Conservation (phyloP, 192 early-diverging fungal genomes). For the Coemansia sp. region DNA sequence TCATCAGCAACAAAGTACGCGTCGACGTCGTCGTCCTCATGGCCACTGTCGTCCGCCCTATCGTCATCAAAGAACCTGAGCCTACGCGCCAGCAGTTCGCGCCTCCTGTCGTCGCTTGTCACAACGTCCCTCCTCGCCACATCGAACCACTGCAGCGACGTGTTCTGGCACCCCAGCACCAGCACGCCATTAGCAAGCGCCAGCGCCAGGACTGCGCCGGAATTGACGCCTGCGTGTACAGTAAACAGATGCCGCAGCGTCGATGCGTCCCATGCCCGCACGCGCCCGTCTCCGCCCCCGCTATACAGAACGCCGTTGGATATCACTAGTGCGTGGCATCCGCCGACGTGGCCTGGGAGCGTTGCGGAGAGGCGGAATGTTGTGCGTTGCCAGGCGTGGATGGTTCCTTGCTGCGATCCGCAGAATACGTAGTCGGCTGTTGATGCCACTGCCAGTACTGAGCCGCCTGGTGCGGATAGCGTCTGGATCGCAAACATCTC, state of each 20-base stretch:
- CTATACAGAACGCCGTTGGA: constrained; percentile 21
- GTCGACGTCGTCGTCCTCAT: constrained; percentile 12
- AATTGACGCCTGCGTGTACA: constrained; percentile 66
- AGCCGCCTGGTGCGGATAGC: constrained; percentile 2
- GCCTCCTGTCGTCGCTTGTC: not conserved
- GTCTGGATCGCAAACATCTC: too few species aligned
- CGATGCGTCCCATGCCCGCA: constrained; percentile 67
- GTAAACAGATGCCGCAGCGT: constrained; percentile 60
- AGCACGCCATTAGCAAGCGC: constrained; percentile 63
- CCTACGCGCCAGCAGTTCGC: constrained; percentile 21
- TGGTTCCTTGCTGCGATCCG: constrained; percentile 63
- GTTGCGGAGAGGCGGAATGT: constrained; percentile 53
- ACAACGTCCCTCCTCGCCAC: constrained; percentile 16
- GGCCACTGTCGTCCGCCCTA: not conserved
- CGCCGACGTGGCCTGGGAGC: constrained; percentile 27
- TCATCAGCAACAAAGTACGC: constrained; percentile 59
- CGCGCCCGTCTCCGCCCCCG: constrained; percentile 64
- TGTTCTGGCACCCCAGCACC: constrained; percentile 75
- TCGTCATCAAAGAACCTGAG: constrained; percentile 36
- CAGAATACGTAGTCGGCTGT: constrained; percentile 59
- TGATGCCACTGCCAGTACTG: constrained; percentile 65
- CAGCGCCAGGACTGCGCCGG: constrained; percentile 69
- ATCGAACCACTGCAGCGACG: constrained; percentile 63
- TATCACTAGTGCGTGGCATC: constrained; percentile 29
- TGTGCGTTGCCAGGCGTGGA: constrained; percentile 61